Evolutionary conservation across 352 stramenopile species (phyloP).

Genomic region (Phytophthora macrochlamydospora): DNA sequence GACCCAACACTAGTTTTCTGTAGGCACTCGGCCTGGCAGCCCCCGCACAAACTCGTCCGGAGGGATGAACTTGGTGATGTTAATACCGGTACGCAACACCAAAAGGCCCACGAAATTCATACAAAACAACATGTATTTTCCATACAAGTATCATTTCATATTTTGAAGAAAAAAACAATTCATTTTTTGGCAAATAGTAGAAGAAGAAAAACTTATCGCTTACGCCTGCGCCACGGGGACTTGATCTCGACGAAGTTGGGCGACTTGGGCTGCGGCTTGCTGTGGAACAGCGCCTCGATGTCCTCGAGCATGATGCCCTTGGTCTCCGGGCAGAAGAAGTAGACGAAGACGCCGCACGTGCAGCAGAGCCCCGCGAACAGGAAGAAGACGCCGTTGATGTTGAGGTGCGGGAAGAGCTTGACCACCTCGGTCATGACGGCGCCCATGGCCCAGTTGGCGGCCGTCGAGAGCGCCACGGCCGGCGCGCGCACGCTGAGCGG

Average conservation of each 20-base stretch:
- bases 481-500: slow-evolving; percentile 35
- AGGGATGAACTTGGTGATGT: too few species aligned
- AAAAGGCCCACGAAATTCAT: too few species aligned
- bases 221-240: neutral
- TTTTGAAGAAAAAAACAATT: too few species aligned
- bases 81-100: too few species aligned
- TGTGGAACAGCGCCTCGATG: slow-evolving; percentile 18
- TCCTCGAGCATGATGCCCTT: slow-evolving; percentile 24
- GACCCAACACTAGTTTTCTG: too few species aligned
- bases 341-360: slow-evolving; percentile 48
- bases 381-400: slow-evolving; percentile 27
- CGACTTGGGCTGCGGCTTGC: slow-evolving; percentile 11
- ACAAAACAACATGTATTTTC: too few species aligned
- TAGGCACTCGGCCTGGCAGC: too few species aligned
- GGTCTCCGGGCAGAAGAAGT: slow-evolving; percentile 38
- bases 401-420: slow-evolving; percentile 22
- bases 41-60: too few species aligned
- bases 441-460: slow-evolving; percentile 42
- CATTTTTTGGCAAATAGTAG: too few species aligned
- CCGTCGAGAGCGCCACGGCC: slow-evolving; percentile 47
- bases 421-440: slow-evolving; percentile 24
- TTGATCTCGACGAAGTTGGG: slow-evolving; percentile 23
- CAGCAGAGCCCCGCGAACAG: slow-evolving; percentile 31
- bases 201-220: too few species aligned
- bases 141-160: too few species aligned